Evolutionary conservation across 768 basidiomycete genomes (phyloP).

Genomic region (button mushroom (Agaricus bisporus)): DNA sequence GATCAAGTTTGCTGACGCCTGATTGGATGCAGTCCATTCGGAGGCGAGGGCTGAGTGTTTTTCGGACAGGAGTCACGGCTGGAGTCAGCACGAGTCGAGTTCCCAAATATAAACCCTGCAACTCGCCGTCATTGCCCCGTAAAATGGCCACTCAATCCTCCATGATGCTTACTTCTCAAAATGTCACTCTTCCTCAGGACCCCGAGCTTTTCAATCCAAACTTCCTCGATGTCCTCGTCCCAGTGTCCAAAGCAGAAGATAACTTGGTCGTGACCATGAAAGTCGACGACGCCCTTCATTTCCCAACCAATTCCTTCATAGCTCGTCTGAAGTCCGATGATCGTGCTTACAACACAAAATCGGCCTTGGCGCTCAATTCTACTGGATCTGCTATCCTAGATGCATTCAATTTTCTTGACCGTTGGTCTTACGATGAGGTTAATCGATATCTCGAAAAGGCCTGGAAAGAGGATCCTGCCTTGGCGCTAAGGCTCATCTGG

Average conservation of each 20-base stretch:
- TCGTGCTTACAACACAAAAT: constrained; percentile 44
- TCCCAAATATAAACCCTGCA: too few relatives aligned
- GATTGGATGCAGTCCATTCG: too few relatives aligned
- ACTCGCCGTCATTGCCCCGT: too few relatives aligned
- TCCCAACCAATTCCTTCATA: constrained; percentile 44
- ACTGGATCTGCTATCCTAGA: constrained; percentile 49
- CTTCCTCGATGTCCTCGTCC: constrained; percentile 54
- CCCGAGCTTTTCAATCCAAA: constrained; percentile 51
- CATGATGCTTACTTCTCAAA: constrained; percentile 27
- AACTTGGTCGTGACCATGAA: background rate
- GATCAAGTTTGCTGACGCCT: too few relatives aligned
- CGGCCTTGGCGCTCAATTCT: constrained; percentile 43
- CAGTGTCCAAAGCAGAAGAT: constrained; percentile 13
- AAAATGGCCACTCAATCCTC: too few relatives aligned
- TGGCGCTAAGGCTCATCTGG: constrained; percentile 65
- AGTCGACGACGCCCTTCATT: background rate
- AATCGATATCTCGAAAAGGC: constrained; percentile 35
- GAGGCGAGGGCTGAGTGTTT: too few relatives aligned
- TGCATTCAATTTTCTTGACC: constrained; percentile 43
- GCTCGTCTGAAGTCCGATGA: constrained; percentile 40
- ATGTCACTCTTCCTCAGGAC: constrained; percentile 46
- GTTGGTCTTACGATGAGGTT: constrained; percentile 19
- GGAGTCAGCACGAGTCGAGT: too few relatives aligned
- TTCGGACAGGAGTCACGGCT: too few relatives aligned
- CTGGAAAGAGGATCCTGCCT: constrained; percentile 50